Conservation (phyloP, 2,329 filamentous ascomycete genomes). For the Colletotrichum sp. region DNA sequence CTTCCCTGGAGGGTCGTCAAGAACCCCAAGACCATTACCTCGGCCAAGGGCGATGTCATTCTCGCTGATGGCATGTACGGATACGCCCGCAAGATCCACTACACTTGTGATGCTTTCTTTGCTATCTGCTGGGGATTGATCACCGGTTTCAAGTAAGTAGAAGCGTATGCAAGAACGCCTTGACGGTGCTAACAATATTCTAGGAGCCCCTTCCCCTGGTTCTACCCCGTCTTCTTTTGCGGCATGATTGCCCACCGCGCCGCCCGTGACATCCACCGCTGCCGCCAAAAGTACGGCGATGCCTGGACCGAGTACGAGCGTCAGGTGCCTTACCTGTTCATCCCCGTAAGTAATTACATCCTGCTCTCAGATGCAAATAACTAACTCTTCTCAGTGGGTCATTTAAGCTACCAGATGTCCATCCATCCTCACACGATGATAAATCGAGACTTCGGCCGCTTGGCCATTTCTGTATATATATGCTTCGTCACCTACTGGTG, state of each 20-base stretch:
- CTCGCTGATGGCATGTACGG: constrained; percentile 86
- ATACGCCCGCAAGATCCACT: constrained; percentile 54
- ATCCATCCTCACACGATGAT: background rate
- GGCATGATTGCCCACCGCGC: constrained; percentile 83
- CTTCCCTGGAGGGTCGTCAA: constrained; percentile 86
- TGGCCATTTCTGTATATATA: background rate
- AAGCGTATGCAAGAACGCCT: background rate
- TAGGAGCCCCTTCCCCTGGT: constrained; percentile 82
- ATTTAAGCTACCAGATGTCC: background rate
- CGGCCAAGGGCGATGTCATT: constrained; percentile 75
- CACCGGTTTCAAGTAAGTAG: constrained; percentile 66
- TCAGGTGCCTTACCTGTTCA: constrained; percentile 82
- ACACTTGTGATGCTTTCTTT: constrained; percentile 81
- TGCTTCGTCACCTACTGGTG: background rate
- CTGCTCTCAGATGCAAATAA: background rate
- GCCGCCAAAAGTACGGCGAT: constrained; percentile 79
- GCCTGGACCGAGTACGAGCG: constrained; percentile 83
- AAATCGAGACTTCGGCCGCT: background rate
- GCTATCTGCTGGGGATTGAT: constrained; percentile 81
- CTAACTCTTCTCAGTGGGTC: background rate
- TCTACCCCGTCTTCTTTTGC: constrained; percentile 83
- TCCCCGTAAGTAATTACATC: constrained; percentile 44
- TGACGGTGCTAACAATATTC: background rate
- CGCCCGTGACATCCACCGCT: constrained; percentile 75
- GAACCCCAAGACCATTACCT: constrained; percentile 80